A percentile compares a stretch with the other conserved stretches of the same genome.
Evolutionary conservation across 306 rosid genomes (phyloP).

Genomic region (Vachellia pachyceras): DNA sequence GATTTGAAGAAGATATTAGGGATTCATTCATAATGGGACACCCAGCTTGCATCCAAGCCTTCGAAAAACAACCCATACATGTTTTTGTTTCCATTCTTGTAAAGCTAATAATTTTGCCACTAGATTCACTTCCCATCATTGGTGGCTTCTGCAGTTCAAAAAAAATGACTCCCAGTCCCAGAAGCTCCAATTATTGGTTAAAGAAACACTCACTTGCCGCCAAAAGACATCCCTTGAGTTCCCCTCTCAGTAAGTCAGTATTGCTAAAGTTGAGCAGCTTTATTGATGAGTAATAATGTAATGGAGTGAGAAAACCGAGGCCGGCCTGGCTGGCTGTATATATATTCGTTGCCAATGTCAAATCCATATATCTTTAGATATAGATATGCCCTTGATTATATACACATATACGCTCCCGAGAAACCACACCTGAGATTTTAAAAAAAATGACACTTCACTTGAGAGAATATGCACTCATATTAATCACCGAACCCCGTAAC

Average conservation of each 20-base stretch:
- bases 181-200: constrained; percentile 62
- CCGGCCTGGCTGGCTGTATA: background rate
- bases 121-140: constrained; percentile 55
- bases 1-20: constrained; percentile 54
- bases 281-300: background rate
- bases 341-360: background rate
- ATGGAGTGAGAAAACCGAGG: background rate
- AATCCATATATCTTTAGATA: background rate
- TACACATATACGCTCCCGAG: constrained; percentile 33
- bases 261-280: constrained; percentile 38
- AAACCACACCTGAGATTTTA: constrained; percentile 41
- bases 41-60: constrained; percentile 53
- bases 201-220: constrained; percentile 26
- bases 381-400: constrained; percentile 10
- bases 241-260: constrained; percentile 32
- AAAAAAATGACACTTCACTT: background rate
- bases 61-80: constrained; percentile 31
- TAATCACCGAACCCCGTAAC: constrained; percentile 5
- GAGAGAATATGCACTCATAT: background rate
- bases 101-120: constrained; percentile 58
- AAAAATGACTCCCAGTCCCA: constrained; percentile 27
- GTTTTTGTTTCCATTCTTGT: constrained; percentile 55
- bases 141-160: constrained; percentile 47
- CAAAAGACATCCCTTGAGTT: constrained; percentile 33
- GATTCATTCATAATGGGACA: constrained; percentile 53